Percentiles rank a stretch among this genome's conserved stretches.
These are phyloP conservation scores for Lasiosphaeria hispida DNA, from an alignment of 495 filamentous ascomycete genomes.

Conservation along the genomic window DNA sequence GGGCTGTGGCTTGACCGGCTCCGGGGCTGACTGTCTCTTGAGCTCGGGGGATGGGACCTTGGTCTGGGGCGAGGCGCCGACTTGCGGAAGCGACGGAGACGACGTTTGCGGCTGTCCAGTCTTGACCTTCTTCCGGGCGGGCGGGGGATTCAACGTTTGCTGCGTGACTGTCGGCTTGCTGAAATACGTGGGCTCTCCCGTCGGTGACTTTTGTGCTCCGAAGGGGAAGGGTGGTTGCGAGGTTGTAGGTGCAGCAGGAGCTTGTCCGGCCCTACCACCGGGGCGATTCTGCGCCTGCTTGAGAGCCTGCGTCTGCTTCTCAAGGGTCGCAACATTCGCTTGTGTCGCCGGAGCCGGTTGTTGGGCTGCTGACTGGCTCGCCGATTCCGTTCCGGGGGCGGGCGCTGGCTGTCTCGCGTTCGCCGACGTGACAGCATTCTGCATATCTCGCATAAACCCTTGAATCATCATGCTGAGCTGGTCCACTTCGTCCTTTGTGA, in stretches of 20 bases:
- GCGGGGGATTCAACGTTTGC: slow-evolving; percentile 52
- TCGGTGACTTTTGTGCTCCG: slow-evolving; percentile 66
- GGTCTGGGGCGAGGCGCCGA: slow-evolving; percentile 48
- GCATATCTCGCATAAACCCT: neutral
- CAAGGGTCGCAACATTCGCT: slow-evolving; percentile 63
- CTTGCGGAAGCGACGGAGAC: slow-evolving; percentile 26
- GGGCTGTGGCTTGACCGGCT: slow-evolving; percentile 31
- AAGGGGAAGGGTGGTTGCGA: slow-evolving; percentile 65
- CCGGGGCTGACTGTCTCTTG: slow-evolving; percentile 41
- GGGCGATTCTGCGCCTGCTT: slow-evolving; percentile 50
- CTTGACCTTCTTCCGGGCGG: slow-evolving; percentile 53
- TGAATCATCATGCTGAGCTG: slow-evolving; percentile 43
- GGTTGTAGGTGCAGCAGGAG: slow-evolving; percentile 62
- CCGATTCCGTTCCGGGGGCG: slow-evolving; percentile 14
- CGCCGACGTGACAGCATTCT: slow-evolving; percentile 17
- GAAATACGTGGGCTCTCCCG: slow-evolving; percentile 62
- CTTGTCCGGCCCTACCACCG: slow-evolving; percentile 41
- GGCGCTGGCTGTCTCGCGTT: slow-evolving; percentile 5
- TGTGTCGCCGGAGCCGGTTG: slow-evolving; percentile 32
- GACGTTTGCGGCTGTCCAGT: slow-evolving; percentile 30
- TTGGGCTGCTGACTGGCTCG: slow-evolving; percentile 16
- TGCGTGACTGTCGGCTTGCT: slow-evolving; percentile 44
- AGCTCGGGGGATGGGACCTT: slow-evolving; percentile 46
- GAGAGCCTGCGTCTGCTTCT: slow-evolving; percentile 58
- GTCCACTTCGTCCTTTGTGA: slow-evolving; percentile 56